Percentiles rank a stretch among this genome's conserved stretches.
Evolutionary conservation across 2,329 filamentous ascomycete genomes (phyloP).

Genomic region (Nigrospora osmanthi): DNA sequence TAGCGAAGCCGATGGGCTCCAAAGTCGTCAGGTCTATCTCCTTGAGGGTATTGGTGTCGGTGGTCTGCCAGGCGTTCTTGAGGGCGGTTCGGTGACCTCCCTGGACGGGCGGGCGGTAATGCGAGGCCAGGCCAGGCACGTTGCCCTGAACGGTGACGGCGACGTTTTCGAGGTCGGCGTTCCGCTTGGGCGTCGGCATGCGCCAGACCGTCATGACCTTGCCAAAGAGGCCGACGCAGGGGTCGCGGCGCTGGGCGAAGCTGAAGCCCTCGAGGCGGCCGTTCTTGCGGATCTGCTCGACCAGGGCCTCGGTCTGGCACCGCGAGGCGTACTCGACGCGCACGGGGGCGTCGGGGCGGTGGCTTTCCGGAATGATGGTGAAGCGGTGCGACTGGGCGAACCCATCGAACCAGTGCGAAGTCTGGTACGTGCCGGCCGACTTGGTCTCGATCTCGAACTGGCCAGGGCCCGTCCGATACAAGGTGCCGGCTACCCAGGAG

Average conservation of each 20-base stretch:
- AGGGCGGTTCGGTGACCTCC: slow-evolving; percentile 29
- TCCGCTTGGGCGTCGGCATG: slow-evolving; percentile 12
- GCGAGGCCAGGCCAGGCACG: slow-evolving; percentile 44
- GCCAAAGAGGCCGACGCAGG: slow-evolving; percentile 64
- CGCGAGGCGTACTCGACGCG: slow-evolving; percentile 65
- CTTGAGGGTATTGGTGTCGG: slow-evolving; percentile 49
- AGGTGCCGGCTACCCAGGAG: slow-evolving; percentile 58
- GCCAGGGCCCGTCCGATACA: slow-evolving; percentile 71
- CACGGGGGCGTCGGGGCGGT: slow-evolving; percentile 11
- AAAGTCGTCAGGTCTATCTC: slow-evolving; percentile 63
- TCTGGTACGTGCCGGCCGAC: slow-evolving; percentile 48
- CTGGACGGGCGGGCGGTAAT: slow-evolving; percentile 2
- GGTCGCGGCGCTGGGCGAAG: slow-evolving; percentile 67
- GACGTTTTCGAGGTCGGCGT: slow-evolving; percentile 43
- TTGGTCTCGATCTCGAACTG: slow-evolving; percentile 52
- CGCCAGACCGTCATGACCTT: slow-evolving; percentile 61
- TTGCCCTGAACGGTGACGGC: slow-evolving; percentile 60
- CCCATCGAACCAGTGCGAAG: slow-evolving; percentile 77
- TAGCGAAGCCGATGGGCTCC: slow-evolving; percentile 59
- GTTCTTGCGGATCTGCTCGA: slow-evolving; percentile 51
- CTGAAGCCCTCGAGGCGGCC: slow-evolving; percentile 50
- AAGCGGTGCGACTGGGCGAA: slow-evolving; percentile 67
- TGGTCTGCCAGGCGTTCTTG: slow-evolving; percentile 45
- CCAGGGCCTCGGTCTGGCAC: slow-evolving; percentile 55
- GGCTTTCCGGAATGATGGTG: slow-evolving; percentile 44